A percentile compares a stretch with the other conserved stretches of the same genome.
phyloP scores from a whole-genome alignment of 2,329 filamentous ascomycete genomes.

The Fusarium agapanthi region DNA sequence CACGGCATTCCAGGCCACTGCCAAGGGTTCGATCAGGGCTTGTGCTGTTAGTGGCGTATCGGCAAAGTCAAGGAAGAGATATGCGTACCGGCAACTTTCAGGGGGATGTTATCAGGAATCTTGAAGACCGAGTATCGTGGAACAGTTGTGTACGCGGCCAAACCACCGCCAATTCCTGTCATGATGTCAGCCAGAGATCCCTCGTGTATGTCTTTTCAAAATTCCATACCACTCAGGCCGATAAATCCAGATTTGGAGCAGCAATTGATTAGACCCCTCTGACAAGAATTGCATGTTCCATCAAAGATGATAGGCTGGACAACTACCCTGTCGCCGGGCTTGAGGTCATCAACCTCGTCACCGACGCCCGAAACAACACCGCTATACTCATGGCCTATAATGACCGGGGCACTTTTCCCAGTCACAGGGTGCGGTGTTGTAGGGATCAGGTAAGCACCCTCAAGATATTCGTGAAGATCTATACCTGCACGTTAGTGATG shows the following conservation, averaged over 20 bases:
- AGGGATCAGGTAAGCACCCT: neutral
- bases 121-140: neutral
- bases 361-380: neutral
- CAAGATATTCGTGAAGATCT: neutral
- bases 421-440: neutral
- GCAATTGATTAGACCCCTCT: neutral
- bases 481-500: neutral
- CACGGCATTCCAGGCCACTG: neutral
- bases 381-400: neutral
- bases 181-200: rapidly evolving
- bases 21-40: neutral
- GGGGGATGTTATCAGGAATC: neutral
- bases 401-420: neutral
- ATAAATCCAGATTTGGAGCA: neutral
- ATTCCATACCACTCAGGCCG: neutral
- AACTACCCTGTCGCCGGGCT: neutral
- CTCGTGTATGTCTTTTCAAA: too few relatives aligned
- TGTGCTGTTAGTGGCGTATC: neutral
- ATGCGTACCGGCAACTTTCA: neutral
- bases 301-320: neutral
- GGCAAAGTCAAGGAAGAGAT: rapidly evolving
- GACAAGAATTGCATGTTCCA: neutral
- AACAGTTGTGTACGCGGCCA: neutral
- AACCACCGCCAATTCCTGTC: neutral
- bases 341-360: neutral